Evolutionary conservation across 2,329 filamentous ascomycete species (phyloP).

Genomic region (Claviceps quebecensis): DNA sequence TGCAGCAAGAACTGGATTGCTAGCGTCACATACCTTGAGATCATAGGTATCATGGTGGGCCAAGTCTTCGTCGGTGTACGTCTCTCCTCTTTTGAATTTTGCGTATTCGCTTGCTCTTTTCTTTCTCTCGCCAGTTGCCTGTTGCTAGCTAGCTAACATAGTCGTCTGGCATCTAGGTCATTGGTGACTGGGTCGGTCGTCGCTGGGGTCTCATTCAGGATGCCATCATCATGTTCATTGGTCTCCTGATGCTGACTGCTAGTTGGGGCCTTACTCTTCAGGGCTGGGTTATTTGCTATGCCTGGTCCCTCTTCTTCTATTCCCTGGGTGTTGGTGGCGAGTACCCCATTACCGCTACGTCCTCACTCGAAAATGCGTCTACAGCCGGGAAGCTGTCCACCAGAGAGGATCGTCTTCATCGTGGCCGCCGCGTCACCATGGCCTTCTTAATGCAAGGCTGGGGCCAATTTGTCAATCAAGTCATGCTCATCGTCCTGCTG

Average conservation of each 20-base stretch:
- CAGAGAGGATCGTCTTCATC: slow-evolving; percentile 83
- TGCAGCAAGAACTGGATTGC: slow-evolving; percentile 73
- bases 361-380: slow-evolving; percentile 83
- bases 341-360: slow-evolving; percentile 93
- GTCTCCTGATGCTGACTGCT: slow-evolving; percentile 80
- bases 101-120: neutral
- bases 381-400: slow-evolving; percentile 80
- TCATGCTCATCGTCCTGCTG: slow-evolving; percentile 71
- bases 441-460: slow-evolving; percentile 98
- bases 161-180: slow-evolving; percentile 24
- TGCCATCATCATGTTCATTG: slow-evolving; percentile 82
- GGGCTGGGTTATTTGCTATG: slow-evolving; percentile 96
- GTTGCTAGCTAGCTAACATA: neutral
- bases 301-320: slow-evolving; percentile 80
- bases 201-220: slow-evolving; percentile 95
- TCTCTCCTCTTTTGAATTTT: slow-evolving; percentile 6
- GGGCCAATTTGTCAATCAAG: slow-evolving; percentile 93
- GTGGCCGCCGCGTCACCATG: slow-evolving; percentile 87
- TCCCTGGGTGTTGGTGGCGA: slow-evolving; percentile 61
- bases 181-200: slow-evolving; percentile 66
- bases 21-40: slow-evolving; percentile 81
- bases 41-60: slow-evolving; percentile 87
- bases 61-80: slow-evolving; percentile 74
- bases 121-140: neutral
- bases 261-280: slow-evolving; percentile 78